Evolutionary conservation across 2,329 filamentous ascomycete species (phyloP).

Genomic region (Sporothrix inflata): DNA sequence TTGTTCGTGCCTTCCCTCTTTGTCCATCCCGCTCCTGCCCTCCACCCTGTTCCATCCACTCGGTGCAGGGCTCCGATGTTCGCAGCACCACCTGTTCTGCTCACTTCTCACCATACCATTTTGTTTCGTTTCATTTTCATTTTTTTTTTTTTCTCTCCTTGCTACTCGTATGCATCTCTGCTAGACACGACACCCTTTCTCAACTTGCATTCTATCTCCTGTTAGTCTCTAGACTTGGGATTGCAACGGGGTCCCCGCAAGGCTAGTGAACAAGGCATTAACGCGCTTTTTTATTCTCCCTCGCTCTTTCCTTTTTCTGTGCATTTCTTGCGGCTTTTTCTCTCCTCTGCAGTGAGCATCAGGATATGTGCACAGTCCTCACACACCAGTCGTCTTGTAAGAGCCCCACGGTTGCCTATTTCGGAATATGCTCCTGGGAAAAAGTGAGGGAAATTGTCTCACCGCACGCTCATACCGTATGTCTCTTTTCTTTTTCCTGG

Average conservation of each 20-base stretch:
- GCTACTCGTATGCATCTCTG: neutral
- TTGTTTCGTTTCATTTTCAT: neutral
- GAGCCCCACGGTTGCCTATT: constrained; percentile 25
- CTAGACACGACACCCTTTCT: neutral
- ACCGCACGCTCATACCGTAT: neutral
- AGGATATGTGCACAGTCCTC: neutral
- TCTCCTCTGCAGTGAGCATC: neutral
- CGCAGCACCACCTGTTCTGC: neutral
- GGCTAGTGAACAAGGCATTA: constrained; percentile 11
- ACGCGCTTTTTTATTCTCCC: neutral
- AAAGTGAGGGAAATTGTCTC: constrained; percentile 16
- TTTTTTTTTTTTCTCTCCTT: neutral
- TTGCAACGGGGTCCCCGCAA: constrained; percentile 21
- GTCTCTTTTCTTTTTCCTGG: neutral
- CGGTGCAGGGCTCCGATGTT: constrained; percentile 15
- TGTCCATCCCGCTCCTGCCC: neutral
- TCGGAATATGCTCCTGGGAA: neutral
- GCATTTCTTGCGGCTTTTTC: constrained; percentile 17
- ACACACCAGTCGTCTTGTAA: constrained; percentile 2
- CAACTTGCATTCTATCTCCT: neutral
- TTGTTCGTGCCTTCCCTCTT: neutral
- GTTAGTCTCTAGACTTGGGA: neutral
- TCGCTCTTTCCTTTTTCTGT: neutral
- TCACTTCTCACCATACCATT: neutral
- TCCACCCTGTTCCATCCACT: neutral